A percentile compares a stretch with the other conserved stretches of the same genome.
phyloP scores from a whole-genome alignment of 75 land plant species.

The Picea sitchensis region DNA sequence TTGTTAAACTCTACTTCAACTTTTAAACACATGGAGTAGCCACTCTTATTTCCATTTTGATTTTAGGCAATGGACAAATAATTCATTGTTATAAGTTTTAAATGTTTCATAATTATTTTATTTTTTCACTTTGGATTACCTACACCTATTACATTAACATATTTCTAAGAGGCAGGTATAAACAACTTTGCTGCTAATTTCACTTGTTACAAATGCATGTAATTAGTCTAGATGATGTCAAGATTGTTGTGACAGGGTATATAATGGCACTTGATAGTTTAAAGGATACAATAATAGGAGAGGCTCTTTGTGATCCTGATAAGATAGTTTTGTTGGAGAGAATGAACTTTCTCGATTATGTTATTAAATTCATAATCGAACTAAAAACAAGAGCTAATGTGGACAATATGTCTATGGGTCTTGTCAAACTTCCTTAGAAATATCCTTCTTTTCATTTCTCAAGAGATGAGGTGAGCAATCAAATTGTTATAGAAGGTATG shows the following conservation, averaged over 20 bases:
- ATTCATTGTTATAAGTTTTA: too few relatives aligned
- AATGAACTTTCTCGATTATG: constrained; percentile 97
- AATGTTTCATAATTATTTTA: too few relatives aligned
- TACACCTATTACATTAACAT: too few relatives aligned
- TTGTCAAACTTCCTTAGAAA: constrained; percentile 92
- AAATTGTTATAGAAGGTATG: constrained; percentile 96
- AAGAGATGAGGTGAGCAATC: constrained; percentile 92
- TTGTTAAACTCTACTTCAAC: too few relatives aligned
- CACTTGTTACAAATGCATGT: constrained; percentile 90
- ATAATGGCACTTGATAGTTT: constrained; percentile 92
- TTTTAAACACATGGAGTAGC: too few relatives aligned
- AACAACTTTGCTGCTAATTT: too few relatives aligned
- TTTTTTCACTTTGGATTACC: too few relatives aligned
- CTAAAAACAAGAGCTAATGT: constrained; percentile 96
- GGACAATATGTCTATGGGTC: constrained; percentile 86
- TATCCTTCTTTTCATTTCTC: constrained; percentile 98
- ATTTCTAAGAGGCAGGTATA: too few relatives aligned
- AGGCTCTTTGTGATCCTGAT: constrained; percentile 85
- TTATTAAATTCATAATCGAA: constrained; percentile 95
- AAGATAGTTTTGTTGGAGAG: constrained; percentile 82
- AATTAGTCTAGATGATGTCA: constrained; percentile 78
- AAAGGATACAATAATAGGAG: constrained; percentile 94
- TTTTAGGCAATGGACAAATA: too few relatives aligned
- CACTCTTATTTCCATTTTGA: too few relatives aligned
- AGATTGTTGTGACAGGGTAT: constrained; percentile 72